A percentile compares a stretch with the other conserved stretches of the same genome.
Evolutionary conservation across 2,329 filamentous ascomycete species (phyloP).

Genomic region (Paraphoma sp.): DNA sequence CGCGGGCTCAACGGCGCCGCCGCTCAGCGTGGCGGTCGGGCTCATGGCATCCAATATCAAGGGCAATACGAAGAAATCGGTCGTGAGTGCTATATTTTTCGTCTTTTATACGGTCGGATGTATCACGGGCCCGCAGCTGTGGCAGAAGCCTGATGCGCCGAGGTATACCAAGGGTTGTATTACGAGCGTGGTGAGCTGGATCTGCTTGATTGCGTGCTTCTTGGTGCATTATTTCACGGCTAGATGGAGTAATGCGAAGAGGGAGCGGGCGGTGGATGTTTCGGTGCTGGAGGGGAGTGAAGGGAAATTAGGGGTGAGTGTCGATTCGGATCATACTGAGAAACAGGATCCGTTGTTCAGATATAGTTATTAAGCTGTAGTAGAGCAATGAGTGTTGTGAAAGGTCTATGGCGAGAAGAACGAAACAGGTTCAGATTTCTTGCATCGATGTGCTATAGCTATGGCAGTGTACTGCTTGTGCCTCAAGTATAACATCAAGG

Average conservation of each 20-base stretch:
- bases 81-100: constrained; percentile 58
- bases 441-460: no score
- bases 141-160: constrained; percentile 50
- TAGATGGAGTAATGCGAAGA: neutral
- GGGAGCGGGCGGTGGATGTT: neutral
- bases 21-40: constrained; percentile 18
- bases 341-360: neutral
- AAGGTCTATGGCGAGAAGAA: no score
- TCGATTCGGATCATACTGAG: neutral
- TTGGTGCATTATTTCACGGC: neutral
- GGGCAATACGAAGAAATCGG: constrained; percentile 59
- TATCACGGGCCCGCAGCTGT: constrained; percentile 58
- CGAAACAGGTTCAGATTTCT: no score
- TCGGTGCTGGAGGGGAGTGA: neutral
- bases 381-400: no score
- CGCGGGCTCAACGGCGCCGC: constrained; percentile 52
- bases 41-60: constrained; percentile 59
- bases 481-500: no score
- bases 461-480: no score
- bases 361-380: neutral
- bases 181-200: constrained; percentile 54
- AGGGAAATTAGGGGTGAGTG: neutral
- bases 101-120: constrained; percentile 58
- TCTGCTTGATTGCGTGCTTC: neutral
- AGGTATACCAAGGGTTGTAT: constrained; percentile 57